Evolutionary conservation across 1,284 basidiomycete genomes (phyloP).

Genomic region (Paramarasmius palmivorus): DNA sequence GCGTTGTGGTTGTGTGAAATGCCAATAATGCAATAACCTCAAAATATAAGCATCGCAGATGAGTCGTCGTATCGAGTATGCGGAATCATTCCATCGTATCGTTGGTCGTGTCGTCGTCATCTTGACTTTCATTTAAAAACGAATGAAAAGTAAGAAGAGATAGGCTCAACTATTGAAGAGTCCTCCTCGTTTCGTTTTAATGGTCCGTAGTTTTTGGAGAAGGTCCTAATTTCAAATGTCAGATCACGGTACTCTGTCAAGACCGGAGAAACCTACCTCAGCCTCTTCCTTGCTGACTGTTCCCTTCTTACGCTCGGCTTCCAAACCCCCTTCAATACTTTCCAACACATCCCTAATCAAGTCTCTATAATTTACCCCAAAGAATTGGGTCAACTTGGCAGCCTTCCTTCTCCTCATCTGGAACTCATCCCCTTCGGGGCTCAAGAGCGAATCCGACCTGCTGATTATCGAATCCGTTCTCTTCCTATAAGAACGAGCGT

Average conservation of each 20-base stretch:
- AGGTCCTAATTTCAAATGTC: slow-evolving; percentile 50
- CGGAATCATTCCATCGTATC: too few relatives aligned
- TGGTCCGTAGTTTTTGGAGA: slow-evolving; percentile 55
- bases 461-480: too few relatives aligned
- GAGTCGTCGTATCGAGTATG: too few relatives aligned
- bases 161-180: background rate
- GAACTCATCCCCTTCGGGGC: slow-evolving; percentile 53
- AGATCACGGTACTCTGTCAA: slow-evolving; percentile 9
- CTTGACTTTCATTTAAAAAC: background rate
- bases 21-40: too few relatives aligned
- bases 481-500: background rate
- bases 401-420: slow-evolving; percentile 69
- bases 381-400: slow-evolving; percentile 80
- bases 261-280: slow-evolving; percentile 49
- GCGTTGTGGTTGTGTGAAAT: too few relatives aligned
- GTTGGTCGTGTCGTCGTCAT: background rate
- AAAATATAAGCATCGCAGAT: too few relatives aligned
- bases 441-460: background rate
- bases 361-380: slow-evolving; percentile 78
- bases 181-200: slow-evolving; percentile 54
- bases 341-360: slow-evolving; percentile 74
- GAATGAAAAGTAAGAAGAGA: background rate
- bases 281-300: slow-evolving; percentile 65
- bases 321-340: slow-evolving; percentile 73
- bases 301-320: slow-evolving; percentile 64